phyloP scores from a whole-genome alignment of 805 yeast species.

The Tetrapisispora pingtungensis region DNA sequence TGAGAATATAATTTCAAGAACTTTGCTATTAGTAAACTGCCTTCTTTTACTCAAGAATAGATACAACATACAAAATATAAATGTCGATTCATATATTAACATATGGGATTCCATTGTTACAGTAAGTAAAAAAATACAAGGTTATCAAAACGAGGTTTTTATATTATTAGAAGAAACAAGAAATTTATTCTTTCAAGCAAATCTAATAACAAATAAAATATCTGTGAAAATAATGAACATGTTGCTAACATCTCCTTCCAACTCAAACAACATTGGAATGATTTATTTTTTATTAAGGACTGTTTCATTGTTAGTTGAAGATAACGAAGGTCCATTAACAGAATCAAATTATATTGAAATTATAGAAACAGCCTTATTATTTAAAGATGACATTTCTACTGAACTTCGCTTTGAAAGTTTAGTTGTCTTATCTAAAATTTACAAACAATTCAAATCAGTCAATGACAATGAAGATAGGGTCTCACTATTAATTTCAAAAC shows the following conservation, averaged over 20 bases:
- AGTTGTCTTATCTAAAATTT: constrained; percentile 8
- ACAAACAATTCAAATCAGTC: background rate
- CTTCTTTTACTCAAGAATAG: constrained; percentile 6
- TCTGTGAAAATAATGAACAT: constrained; percentile 13
- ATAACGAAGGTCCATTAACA: constrained; percentile 2
- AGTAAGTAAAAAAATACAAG: constrained; percentile 14
- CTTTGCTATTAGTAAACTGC: constrained; percentile 19
- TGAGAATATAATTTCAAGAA: constrained; percentile 18
- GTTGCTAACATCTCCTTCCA: constrained; percentile 6
- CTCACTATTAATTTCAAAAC: background rate
- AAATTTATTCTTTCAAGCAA: constrained; percentile 8
- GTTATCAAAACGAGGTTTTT: constrained; percentile 19
- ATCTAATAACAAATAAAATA: constrained; percentile 11
- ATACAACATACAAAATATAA: background rate
- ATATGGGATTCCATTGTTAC: constrained; percentile 16
- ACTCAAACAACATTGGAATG: constrained; percentile 5
- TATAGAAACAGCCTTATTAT: constrained; percentile 15
- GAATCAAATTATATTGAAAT: constrained; percentile 17
- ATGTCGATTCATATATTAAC: constrained; percentile 2
- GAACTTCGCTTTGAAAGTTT: constrained; percentile 19
- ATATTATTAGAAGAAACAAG: constrained; percentile 19
- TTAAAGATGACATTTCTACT: constrained; percentile 7
- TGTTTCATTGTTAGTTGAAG: constrained; percentile 6
- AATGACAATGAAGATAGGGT: background rate
- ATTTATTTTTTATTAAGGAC: constrained; percentile 16